These are phyloP conservation scores for Monosporozyma yasuniensis DNA, from an alignment of 805 yeast genomes.

Conservation along the genomic window DNA sequence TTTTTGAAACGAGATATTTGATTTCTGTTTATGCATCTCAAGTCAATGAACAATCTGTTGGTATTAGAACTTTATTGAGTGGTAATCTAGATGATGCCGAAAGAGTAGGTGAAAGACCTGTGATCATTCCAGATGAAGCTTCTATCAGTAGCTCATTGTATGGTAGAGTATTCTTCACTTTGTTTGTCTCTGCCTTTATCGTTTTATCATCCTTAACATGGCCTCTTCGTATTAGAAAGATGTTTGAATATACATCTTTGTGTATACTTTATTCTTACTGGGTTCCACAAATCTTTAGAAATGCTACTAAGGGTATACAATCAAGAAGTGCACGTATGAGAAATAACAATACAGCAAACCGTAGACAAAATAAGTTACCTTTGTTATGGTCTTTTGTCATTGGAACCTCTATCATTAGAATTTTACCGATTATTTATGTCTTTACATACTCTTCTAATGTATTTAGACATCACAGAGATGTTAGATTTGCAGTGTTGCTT, in stretches of 20 bases:
- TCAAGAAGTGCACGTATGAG: constrained; percentile 16
- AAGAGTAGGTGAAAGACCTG: constrained; percentile 16
- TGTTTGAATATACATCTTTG: constrained; percentile 49
- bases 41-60: constrained; percentile 58
- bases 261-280: constrained; percentile 60
- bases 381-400: constrained; percentile 69
- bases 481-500: constrained; percentile 38
- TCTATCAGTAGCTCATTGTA: constrained; percentile 49
- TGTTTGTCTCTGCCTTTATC: constrained; percentile 48
- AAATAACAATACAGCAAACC: constrained; percentile 9
- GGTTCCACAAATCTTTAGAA: constrained; percentile 83
- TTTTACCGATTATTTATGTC: constrained; percentile 58
- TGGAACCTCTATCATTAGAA: constrained; percentile 54
- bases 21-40: constrained; percentile 61
- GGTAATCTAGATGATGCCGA: constrained; percentile 33
- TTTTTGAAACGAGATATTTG: constrained; percentile 70
- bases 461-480: constrained; percentile 60
- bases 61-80: constrained; percentile 55
- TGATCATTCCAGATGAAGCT: constrained; percentile 41
- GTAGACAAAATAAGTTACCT: constrained; percentile 38
- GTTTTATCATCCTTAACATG: constrained; percentile 50
- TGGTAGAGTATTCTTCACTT: constrained; percentile 45
- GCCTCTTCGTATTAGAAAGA: constrained; percentile 47
- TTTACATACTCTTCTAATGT: constrained; percentile 47
- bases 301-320: constrained; percentile 32